These are phyloP conservation scores for Curvularia spicifera DNA, from an alignment of 2,329 filamentous ascomycete genomes.

Conservation along the genomic window DNA sequence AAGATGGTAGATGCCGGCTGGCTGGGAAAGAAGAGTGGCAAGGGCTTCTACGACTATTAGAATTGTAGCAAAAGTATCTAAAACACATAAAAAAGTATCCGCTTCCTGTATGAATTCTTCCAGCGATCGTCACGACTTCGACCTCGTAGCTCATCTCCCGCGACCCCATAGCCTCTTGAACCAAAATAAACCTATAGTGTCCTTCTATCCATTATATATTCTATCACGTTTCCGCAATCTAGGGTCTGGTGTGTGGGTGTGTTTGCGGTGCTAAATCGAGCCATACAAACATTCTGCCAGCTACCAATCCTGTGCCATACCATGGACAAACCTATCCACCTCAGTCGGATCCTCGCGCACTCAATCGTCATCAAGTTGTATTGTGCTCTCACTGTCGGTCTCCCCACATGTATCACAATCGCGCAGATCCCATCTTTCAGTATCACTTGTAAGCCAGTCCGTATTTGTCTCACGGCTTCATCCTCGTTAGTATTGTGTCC, in stretches of 20 bases:
- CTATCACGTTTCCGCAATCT: background rate
- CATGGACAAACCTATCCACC: background rate
- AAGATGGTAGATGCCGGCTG: conserved; percentile 99
- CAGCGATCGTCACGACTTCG: background rate
- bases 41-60: conserved; percentile 88
- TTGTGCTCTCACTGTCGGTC: background rate
- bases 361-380: background rate
- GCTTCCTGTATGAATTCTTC: background rate
- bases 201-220: background rate
- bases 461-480: background rate
- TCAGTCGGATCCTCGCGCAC: background rate
- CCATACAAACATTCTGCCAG: background rate
- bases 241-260: no score
- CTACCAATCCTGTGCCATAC: background rate
- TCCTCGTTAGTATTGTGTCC: no score
- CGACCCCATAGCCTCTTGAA: background rate
- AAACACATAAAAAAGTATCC: background rate
- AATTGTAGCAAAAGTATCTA: background rate
- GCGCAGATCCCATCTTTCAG: no score
- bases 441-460: background rate
- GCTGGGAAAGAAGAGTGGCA: conserved; percentile 96
- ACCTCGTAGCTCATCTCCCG: background rate
- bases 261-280: background rate
- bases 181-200: background rate
- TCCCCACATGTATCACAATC: background rate